Evolutionary conservation across 805 yeast species (phyloP), one percentile per base, ranked within the genome.

Genomic region (Metahyphopichia silvanorum): DNA sequence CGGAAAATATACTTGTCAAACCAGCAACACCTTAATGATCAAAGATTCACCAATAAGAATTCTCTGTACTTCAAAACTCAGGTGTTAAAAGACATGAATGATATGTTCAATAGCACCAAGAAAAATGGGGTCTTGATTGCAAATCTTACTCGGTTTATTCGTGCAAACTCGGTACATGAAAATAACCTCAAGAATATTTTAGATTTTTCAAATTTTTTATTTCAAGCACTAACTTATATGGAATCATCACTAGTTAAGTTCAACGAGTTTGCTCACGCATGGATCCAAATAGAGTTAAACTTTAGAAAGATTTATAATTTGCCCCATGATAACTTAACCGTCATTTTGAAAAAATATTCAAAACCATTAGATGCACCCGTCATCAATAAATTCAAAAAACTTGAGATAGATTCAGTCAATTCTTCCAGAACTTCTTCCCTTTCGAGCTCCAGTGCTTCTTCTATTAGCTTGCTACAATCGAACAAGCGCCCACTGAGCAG

Each of bases 91-190:
- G 46, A 45, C 6, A 47, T 66, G 34, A 68, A 66, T 16, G 72
- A 64, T 10, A 40, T 53, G 20, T 61, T 69, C 51, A 64, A 64
- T 37, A 56, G 61, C n/a, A 52, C 70, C 11, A 74, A 62, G 38
- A 74, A 71, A 38, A 76, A 73, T 42, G 74, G 71, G 17, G 56
- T 70, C 8, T 46, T 76, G 16, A 55, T 74, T 31, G 74, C 79
- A 3, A 61, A 64, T 6, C 59, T 76, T 16, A 60, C 76, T 0
- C 61, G 71, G 34, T 61, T 72, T 27, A 53, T 76, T 2, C 51
- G 77, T 31, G 63, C 63, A 40, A 64, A 65, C 28, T 51, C 72
- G 5, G 36, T 41, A 13, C 56, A 50, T 35, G 60, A 55, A 13
- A 57, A 60, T 6, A 57, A 57, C 25, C 42, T 63, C 2, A 69